Conservation (phyloP, 192 early-diverging fungal species). For the Obelidium mucronatum region DNA sequence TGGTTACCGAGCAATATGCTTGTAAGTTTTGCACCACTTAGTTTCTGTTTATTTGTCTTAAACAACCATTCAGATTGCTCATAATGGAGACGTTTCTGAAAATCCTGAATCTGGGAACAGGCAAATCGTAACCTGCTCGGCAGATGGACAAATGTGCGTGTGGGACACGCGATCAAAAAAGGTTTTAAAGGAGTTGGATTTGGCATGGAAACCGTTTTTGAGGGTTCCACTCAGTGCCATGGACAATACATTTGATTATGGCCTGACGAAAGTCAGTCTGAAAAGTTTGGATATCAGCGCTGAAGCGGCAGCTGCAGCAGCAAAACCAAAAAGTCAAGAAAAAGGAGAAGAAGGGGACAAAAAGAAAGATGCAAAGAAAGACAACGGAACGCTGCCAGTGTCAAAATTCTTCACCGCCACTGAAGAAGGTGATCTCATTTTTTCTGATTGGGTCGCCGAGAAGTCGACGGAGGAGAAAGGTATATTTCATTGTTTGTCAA, state of each 20-base stretch:
- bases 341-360: slow-evolving; percentile 31
- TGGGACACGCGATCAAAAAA: slow-evolving; percentile 70
- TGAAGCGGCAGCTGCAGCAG: not conserved
- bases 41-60: not conserved
- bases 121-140: slow-evolving; percentile 61
- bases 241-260: slow-evolving; percentile 71
- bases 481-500: not conserved
- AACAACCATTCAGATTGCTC: slow-evolving; percentile 32
- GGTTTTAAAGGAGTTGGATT: slow-evolving; percentile 60
- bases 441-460: slow-evolving; percentile 65
- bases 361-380: slow-evolving; percentile 36
- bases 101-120: slow-evolving; percentile 56
- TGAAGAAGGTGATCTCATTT: slow-evolving; percentile 71
- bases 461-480: slow-evolving; percentile 68
- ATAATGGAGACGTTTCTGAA: slow-evolving; percentile 54
- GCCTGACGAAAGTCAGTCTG: slow-evolving; percentile 58
- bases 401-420: slow-evolving; percentile 68
- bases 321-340: slow-evolving; percentile 9
- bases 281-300: slow-evolving; percentile 4
- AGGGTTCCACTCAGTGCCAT: slow-evolving; percentile 64
- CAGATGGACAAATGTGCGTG: slow-evolving; percentile 63
- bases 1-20: slow-evolving; percentile 65
- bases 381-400: slow-evolving; percentile 24
- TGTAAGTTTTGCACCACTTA: slow-evolving; percentile 29
- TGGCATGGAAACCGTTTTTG: slow-evolving; percentile 66